Conservation (phyloP, 768 basidiomycete genomes). For the Termitomyces sp. region DNA sequence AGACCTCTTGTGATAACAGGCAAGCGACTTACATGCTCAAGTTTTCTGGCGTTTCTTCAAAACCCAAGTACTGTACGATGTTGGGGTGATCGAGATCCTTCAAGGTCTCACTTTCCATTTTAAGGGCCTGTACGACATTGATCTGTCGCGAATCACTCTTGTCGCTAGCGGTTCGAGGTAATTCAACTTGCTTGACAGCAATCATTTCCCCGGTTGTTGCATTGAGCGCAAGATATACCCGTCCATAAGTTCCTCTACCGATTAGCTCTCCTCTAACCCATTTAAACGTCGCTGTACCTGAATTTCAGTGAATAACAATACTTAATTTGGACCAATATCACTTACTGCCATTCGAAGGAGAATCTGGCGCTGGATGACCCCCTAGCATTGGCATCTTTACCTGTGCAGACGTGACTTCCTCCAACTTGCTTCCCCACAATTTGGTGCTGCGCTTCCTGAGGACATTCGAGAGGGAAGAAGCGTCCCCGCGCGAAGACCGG, state of each 20-base stretch:
- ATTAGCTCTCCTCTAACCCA: conserved; percentile 99
- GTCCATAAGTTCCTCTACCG: conserved; percentile 94
- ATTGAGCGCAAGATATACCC: conserved; percentile 94
- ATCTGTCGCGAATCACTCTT: conserved; percentile 82
- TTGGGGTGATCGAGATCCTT: conserved; percentile 96
- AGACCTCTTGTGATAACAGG: background rate
- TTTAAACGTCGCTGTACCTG: conserved; percentile 75
- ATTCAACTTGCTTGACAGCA: conserved; percentile 98
- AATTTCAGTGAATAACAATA: conserved; percentile 14
- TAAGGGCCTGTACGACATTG: conserved; percentile 84
- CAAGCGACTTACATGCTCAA: conserved; percentile 76
- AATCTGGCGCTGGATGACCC: conserved; percentile 43
- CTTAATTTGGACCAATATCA: conserved; percentile 14
- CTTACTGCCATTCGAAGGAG: conserved; percentile 65
- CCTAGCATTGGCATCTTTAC: conserved; percentile 40
- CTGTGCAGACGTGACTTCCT: conserved; percentile 84
- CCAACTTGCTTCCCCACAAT: conserved; percentile 89
- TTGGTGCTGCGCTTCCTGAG: conserved; percentile 86
- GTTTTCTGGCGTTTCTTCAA: conserved; percentile 83
- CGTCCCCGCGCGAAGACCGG: conserved; percentile 56
- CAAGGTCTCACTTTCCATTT: conserved; percentile 92
- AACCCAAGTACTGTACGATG: conserved; percentile 96
- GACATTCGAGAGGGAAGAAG: conserved; percentile 40
- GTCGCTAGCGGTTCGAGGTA: conserved; percentile 88
- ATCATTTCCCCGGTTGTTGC: conserved; percentile 98